These are phyloP conservation scores for Arthrinium puccinioides DNA, from an alignment of 2,329 filamentous ascomycete genomes.

Conservation along the genomic window DNA sequence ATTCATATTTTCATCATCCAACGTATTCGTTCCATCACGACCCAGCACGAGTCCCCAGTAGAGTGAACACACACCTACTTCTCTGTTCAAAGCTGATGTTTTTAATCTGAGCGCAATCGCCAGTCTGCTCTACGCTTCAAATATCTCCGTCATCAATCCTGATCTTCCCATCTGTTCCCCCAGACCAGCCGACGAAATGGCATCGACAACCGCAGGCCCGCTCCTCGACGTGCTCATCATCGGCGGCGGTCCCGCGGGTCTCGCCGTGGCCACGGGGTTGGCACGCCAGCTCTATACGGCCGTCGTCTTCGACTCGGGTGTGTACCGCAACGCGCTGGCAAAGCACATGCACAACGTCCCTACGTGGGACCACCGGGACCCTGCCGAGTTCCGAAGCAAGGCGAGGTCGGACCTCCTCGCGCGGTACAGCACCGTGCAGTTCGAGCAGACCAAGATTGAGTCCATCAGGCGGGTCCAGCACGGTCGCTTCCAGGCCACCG, in stretches of 20 bases:
- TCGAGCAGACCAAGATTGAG: neutral
- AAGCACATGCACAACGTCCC: conserved; percentile 1
- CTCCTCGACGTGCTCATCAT: conserved; percentile 1
- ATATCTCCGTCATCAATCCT: too few species aligned
- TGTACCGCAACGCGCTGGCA: neutral
- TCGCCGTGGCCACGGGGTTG: neutral
- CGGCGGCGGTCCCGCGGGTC: conserved; percentile 4
- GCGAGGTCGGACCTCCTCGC: neutral
- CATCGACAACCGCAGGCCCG: neutral
- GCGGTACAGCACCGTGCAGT: neutral
- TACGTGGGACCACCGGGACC: conserved; percentile 1
- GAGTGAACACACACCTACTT: too few species aligned
- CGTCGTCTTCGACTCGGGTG: neutral
- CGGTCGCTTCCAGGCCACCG: conserved; percentile 21
- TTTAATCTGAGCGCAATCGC: too few species aligned
- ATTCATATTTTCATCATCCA: neutral
- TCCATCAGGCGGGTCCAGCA: neutral
- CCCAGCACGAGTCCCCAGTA: neutral
- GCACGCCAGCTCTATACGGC: conserved; percentile 2
- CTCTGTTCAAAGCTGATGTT: too few species aligned
- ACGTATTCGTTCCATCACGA: neutral
- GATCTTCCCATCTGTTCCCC: too few species aligned
- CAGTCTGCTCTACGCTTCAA: too few species aligned
- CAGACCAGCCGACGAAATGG: too few species aligned
- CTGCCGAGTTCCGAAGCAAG: neutral